A percentile compares a stretch with the other conserved stretches of the same genome.
phyloP scores from a whole-genome alignment of 805 yeast genomes.

The Priceomyces carsonii region DNA sequence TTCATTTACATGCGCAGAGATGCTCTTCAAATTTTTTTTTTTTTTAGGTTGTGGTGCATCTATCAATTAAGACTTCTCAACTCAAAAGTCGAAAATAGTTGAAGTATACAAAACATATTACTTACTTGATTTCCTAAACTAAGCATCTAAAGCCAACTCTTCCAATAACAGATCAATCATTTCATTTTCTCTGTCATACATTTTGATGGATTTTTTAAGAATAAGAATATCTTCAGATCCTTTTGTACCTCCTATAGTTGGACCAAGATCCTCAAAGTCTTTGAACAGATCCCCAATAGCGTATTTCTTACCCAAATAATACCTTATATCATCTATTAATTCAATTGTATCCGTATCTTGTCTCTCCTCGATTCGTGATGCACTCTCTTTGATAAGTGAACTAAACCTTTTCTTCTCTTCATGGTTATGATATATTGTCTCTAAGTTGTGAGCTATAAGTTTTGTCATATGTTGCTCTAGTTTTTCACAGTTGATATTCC shows the following conservation, averaged over 20 bases:
- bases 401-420: constrained; percentile 25
- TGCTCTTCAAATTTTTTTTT: constrained; percentile 1
- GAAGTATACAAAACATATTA: constrained; percentile 1
- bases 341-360: constrained; percentile 82
- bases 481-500: constrained; percentile 66
- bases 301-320: constrained; percentile 49
- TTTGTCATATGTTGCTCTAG: constrained; percentile 65
- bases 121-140: too few relatives aligned
- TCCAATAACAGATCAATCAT: constrained; percentile 29
- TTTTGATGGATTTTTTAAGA: constrained; percentile 14
- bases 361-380: constrained; percentile 56
- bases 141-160: constrained; percentile 31
- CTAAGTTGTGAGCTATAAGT: constrained; percentile 52
- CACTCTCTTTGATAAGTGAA: constrained; percentile 41
- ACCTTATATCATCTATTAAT: constrained; percentile 74
- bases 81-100: background rate
- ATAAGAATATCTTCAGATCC: constrained; percentile 17
- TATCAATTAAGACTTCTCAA: background rate
- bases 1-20: constrained; percentile 9
- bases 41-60: too few relatives aligned
- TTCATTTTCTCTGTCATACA: constrained; percentile 28
- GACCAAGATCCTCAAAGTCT: constrained; percentile 25
- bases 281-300: constrained; percentile 25
- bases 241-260: constrained; percentile 10
- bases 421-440: constrained; percentile 29